These are phyloP conservation scores for Moesziomyces sp. DNA, from an alignment of 1,284 basidiomycete species.

Conservation along the genomic window DNA sequence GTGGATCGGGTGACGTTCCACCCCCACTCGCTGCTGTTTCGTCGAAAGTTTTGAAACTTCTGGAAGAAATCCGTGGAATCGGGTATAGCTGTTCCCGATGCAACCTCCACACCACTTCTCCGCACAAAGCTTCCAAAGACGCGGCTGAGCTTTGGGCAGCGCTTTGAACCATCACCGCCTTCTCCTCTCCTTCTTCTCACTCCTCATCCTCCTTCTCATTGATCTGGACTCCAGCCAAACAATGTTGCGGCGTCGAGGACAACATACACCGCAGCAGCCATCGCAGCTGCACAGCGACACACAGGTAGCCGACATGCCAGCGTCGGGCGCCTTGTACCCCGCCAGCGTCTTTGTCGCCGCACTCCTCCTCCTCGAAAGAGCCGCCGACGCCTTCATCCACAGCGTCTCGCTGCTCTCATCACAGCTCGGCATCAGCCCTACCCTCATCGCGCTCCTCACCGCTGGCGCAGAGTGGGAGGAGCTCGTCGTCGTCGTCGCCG, in stretches of 20 bases:
- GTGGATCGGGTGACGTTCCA: slow-evolving; percentile 17
- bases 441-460: slow-evolving; percentile 43
- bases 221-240: too few species aligned
- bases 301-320: neutral
- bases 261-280: too few species aligned
- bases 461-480: slow-evolving; percentile 57
- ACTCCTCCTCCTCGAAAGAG: slow-evolving; percentile 28
- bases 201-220: too few species aligned
- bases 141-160: too few species aligned
- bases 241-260: neutral
- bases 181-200: too few species aligned
- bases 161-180: too few species aligned
- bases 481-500: slow-evolving; percentile 38
- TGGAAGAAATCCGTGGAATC: slow-evolving; percentile 13
- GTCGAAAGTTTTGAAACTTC: slow-evolving; percentile 15
- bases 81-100: too few species aligned
- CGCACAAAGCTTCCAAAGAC: too few species aligned
- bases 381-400: slow-evolving; percentile 37
- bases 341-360: slow-evolving; percentile 35
- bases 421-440: slow-evolving; percentile 32
- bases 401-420: slow-evolving; percentile 35
- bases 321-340: slow-evolving; percentile 21
- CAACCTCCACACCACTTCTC: too few species aligned
- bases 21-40: neutral
- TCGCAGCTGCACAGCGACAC: too few species aligned